Percentiles rank a stretch among this genome's conserved stretches.
Conservation (phyloP, 306 rosid species). For the Corylus americana region DNA sequence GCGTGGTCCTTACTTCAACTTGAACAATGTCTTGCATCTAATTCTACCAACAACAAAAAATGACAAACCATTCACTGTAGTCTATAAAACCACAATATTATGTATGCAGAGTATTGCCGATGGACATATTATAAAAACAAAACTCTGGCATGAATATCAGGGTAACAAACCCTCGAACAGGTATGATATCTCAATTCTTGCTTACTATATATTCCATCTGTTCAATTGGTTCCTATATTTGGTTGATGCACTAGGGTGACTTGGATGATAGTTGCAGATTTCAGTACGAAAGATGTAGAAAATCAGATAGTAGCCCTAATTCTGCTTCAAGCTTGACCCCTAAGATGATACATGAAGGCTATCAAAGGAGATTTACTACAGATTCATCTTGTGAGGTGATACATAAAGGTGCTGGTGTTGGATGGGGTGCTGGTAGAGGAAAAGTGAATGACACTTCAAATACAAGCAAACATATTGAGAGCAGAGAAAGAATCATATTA, state of each 20-base stretch:
- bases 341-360: not conserved
- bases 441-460: not conserved
- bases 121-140: conserved; percentile 35
- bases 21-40: not conserved
- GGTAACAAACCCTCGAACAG: conserved; percentile 8
- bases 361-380: conserved; percentile 4
- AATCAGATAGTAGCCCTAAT: not conserved
- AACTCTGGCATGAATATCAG: conserved; percentile 43
- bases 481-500: too few relatives aligned
- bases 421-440: conserved; percentile 47
- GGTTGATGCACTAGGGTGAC: not conserved
- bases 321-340: not conserved
- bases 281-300: not conserved
- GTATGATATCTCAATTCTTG: conserved; percentile 3
- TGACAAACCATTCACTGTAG: not conserved
- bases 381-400: conserved; percentile 1
- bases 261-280: conserved; percentile 19
- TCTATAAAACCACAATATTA: not conserved
- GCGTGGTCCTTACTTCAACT: not conserved
- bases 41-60: not conserved
- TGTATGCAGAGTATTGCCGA: conserved; percentile 36
- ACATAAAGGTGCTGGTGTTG: conserved; percentile 30
- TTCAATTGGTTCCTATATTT: not conserved
- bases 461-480: not conserved
- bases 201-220: not conserved